A percentile compares a stretch with the other conserved stretches of the same genome.
Conservation (phyloP, 2,329 filamentous ascomycete genomes). For the Penicillium sp. region DNA sequence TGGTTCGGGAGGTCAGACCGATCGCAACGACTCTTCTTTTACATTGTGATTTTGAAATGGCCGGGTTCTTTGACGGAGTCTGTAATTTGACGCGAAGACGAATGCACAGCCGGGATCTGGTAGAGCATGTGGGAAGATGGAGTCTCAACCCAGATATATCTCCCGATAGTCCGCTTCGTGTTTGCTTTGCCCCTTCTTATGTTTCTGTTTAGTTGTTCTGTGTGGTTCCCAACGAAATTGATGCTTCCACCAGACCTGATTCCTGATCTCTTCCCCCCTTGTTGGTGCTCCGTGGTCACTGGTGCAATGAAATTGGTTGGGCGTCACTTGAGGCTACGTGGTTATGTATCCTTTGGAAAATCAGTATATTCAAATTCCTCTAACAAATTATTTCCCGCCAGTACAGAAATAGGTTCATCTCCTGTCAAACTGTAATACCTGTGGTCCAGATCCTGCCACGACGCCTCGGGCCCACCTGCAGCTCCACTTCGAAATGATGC, state of each 20-base stretch:
- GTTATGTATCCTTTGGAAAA: constrained; percentile 23
- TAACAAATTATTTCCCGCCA: constrained; percentile 6
- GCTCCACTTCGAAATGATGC: constrained; percentile 13
- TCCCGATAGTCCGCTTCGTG: constrained; percentile 28
- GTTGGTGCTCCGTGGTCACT: constrained; percentile 18
- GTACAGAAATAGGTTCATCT: constrained; percentile 22
- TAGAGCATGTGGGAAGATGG: constrained; percentile 32
- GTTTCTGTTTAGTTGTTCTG: constrained; percentile 22
- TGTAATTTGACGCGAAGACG: constrained; percentile 40
- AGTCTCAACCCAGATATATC: constrained; percentile 24
- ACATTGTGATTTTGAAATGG: constrained; percentile 45
- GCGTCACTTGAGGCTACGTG: constrained; percentile 26
- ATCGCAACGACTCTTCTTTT: constrained; percentile 43
- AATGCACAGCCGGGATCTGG: constrained; percentile 39
- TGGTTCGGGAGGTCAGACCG: constrained; percentile 26
- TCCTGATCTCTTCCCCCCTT: constrained; percentile 20
- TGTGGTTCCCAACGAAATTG: constrained; percentile 30
- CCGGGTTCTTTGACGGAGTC: constrained; percentile 42
- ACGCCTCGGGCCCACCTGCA: constrained; percentile 17
- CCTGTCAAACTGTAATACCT: background rate
- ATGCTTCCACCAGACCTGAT: constrained; percentile 25
- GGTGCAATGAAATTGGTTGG: constrained; percentile 26
- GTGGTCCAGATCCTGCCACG: constrained; percentile 15
- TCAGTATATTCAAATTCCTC: constrained; percentile 17
- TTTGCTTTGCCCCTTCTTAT: constrained; percentile 23